phyloP scores from a whole-genome alignment of 371 early-diverging fungal genomes.

The Encephalitozoon romaleae region DNA sequence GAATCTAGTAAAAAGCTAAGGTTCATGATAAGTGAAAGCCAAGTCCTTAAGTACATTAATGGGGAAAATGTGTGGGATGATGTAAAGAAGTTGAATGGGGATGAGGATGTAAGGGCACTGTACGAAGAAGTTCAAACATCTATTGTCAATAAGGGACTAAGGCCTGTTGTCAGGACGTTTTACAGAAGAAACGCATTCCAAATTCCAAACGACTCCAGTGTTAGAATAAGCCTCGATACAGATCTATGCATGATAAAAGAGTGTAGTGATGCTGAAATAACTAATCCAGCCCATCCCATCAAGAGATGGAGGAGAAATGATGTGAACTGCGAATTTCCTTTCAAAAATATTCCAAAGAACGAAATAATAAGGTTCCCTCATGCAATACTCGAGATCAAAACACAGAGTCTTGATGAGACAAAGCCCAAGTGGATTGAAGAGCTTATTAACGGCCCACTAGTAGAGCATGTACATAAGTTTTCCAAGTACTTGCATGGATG shows the following conservation, averaged over 20 bases:
- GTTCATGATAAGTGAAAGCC: conserved; percentile 82
- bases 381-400: conserved; percentile 91
- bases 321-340: conserved; percentile 75
- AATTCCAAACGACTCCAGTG: conserved; percentile 88
- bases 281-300: conserved; percentile 3
- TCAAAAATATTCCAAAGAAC: conserved; percentile 67
- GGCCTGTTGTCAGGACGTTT: conserved; percentile 80
- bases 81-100: conserved; percentile 66
- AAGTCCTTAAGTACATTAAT: conserved; percentile 71
- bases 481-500: conserved; percentile 93
- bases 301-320: conserved; percentile 78
- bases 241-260: conserved; percentile 90
- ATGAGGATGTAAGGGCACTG: conserved; percentile 67
- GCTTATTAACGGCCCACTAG: conserved; percentile 73
- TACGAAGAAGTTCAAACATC: conserved; percentile 70
- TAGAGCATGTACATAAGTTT: conserved; percentile 91
- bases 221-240: conserved; percentile 91
- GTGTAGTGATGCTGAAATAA: conserved; percentile 66
- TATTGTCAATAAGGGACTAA: conserved; percentile 68
- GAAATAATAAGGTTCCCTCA: conserved; percentile 85
- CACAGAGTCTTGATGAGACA: conserved; percentile 72
- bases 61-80: conserved; percentile 73
- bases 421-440: conserved; percentile 87
- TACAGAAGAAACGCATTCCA: conserved; percentile 98
- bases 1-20: conserved; percentile 78